A percentile compares a stretch with the other conserved stretches of the same genome.
Evolutionary conservation across 2,329 filamentous ascomycete genomes (phyloP).

Genomic region (Mycosphaerella arachidis): DNA sequence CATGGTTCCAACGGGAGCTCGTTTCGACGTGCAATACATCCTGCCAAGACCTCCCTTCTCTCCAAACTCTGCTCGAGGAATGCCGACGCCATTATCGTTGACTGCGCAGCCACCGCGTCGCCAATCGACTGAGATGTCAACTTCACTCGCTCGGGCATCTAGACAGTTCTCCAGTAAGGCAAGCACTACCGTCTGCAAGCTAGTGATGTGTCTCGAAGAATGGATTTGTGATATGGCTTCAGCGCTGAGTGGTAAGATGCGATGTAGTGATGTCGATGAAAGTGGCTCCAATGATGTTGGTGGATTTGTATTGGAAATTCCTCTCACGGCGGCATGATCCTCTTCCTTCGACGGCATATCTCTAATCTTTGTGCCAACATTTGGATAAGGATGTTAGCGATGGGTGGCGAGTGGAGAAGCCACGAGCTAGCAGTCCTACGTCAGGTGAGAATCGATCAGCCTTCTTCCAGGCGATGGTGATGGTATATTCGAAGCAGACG

Average conservation of each 20-base stretch:
- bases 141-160: constrained; percentile 67
- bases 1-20: constrained; percentile 34
- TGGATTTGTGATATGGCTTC: constrained; percentile 61
- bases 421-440: constrained; percentile 1
- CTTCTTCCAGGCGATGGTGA: too few species aligned
- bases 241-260: constrained; percentile 26
- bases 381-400: constrained; percentile 6
- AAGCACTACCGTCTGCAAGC: constrained; percentile 64
- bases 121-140: constrained; percentile 71
- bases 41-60: constrained; percentile 66
- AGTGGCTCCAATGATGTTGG: constrained; percentile 1
- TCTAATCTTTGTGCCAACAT: constrained; percentile 8
- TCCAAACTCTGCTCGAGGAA: constrained; percentile 67
- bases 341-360: constrained; percentile 8
- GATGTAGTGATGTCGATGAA: not conserved
- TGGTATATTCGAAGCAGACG: too few species aligned
- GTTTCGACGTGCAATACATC: constrained; percentile 68
- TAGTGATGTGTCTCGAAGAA: constrained; percentile 75
- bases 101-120: constrained; percentile 69
- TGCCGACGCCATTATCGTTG: constrained; percentile 81
- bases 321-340: constrained; percentile 41
- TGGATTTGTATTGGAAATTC: not conserved
- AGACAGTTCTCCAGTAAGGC: constrained; percentile 79
- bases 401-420: constrained; percentile 7
- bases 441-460: too few species aligned